A percentile compares a stretch with the other conserved stretches of the same genome.
These are phyloP conservation scores for Mortierella sp. DNA, from an alignment of 371 early-diverging fungal species.

Conservation along the genomic window DNA sequence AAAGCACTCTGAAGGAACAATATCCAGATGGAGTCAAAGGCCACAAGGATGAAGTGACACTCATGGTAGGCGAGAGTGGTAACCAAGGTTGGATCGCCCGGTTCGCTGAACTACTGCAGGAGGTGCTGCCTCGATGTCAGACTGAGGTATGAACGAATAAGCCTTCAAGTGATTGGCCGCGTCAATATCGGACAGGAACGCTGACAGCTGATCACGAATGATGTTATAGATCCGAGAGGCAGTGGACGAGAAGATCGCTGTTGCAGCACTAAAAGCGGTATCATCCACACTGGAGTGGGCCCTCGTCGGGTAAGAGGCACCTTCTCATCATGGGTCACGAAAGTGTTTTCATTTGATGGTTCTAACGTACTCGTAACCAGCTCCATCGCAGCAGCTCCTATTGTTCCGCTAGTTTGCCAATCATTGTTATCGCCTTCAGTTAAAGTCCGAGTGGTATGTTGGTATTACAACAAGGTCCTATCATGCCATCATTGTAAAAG, in stretches of 20 bases:
- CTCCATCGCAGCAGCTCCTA: constrained; percentile 15
- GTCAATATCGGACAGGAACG: neutral
- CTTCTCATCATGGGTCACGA: neutral
- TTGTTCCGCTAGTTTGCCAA: constrained; percentile 35
- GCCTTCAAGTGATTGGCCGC: neutral
- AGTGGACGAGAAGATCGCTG: constrained; percentile 44
- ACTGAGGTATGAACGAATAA: constrained; percentile 5
- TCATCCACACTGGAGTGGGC: constrained; percentile 55
- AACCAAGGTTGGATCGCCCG: constrained; percentile 64
- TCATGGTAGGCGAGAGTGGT: constrained; percentile 56
- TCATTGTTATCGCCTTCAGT: constrained; percentile 23
- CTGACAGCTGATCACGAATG: neutral
- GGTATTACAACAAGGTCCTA: too few species aligned
- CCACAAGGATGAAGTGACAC: constrained; percentile 28
- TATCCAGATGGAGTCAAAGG: constrained; percentile 55
- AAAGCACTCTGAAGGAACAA: constrained; percentile 27
- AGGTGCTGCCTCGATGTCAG: constrained; percentile 39
- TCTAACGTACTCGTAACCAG: constrained; percentile 1
- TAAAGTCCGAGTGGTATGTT: constrained; percentile 47
- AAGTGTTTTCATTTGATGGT: too few species aligned
- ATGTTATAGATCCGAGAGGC: constrained; percentile 4
- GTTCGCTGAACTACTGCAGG: constrained; percentile 34
- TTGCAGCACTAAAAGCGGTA: constrained; percentile 51
- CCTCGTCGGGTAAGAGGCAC: constrained; percentile 19
- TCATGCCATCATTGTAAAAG: too few species aligned